Evolutionary conservation across 805 yeast genomes (phyloP).

Genomic region (Alloascoidea africana): DNA sequence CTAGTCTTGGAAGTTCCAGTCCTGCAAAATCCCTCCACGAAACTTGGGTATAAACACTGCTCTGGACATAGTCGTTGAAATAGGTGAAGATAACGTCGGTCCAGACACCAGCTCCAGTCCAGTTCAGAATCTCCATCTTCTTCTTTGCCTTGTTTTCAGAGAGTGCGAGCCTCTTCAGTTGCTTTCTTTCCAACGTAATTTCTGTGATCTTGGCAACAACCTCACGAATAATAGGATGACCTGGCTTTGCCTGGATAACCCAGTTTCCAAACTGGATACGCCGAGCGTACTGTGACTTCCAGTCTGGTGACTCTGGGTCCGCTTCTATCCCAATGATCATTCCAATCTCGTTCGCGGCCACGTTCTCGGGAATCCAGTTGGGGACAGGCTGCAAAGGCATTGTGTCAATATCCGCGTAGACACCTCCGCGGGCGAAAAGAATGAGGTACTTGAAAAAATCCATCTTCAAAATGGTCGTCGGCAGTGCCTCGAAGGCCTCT

Average conservation of each 20-base stretch:
- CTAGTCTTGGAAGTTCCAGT: conserved; percentile 55
- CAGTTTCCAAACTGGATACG: conserved; percentile 94
- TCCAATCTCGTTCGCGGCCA: conserved; percentile 30
- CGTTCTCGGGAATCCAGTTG: conserved; percentile 49
- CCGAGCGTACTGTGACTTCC: conserved; percentile 88
- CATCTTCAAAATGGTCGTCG: conserved; percentile 72
- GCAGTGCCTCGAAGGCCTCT: conserved; percentile 62
- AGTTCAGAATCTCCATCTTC: conserved; percentile 74
- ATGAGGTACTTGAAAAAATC: conserved; percentile 88
- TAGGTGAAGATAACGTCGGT: conserved; percentile 78
- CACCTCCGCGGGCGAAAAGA: conserved; percentile 82
- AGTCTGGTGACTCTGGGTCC: conserved; percentile 77
- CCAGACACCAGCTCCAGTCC: conserved; percentile 97
- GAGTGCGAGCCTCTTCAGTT: conserved; percentile 25
- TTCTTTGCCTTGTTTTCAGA: conserved; percentile 39
- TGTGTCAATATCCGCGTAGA: conserved; percentile 88
- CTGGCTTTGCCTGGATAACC: conserved; percentile 82
- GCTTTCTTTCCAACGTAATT: conserved; percentile 43
- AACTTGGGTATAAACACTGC: conserved; percentile 12
- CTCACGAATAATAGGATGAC: conserved; percentile 82
- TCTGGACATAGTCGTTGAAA: conserved; percentile 22
- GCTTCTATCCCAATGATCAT: conserved; percentile 88
- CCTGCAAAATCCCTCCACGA: conserved; percentile 69
- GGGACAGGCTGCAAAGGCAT: conserved; percentile 53
- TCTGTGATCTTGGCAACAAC: conserved; percentile 68